Evolutionary conservation across 441 rosid genomes (phyloP).

Genomic region (Adansonia madagascariensis): DNA sequence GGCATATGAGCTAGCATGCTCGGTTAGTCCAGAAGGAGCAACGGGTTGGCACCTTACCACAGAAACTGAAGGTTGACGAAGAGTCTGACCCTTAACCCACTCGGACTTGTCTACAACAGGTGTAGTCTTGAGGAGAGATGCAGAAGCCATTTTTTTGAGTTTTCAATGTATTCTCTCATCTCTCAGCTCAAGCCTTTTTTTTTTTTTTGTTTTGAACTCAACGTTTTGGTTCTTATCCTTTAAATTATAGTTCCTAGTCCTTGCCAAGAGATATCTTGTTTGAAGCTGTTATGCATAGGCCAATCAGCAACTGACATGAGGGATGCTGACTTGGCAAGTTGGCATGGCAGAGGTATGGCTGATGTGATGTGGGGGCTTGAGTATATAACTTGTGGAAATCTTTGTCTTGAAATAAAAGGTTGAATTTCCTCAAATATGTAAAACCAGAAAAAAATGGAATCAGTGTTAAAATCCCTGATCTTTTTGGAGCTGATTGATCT

Average conservation of each 20-base stretch:
- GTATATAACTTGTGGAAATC: conserved; percentile 5
- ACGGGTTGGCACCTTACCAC: conserved; percentile 38
- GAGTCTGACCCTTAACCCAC: conserved; percentile 53
- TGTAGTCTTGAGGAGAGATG: conserved; percentile 46
- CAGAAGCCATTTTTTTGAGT: conserved; percentile 25
- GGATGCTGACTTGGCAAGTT: conserved; percentile 22
- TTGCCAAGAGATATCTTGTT: conserved; percentile 23
- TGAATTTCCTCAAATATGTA: conserved; percentile 18
- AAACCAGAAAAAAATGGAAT: conserved; percentile 19
- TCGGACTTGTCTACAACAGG: conserved; percentile 57
- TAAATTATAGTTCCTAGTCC: conserved; percentile 24
- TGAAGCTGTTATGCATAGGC: conserved; percentile 33
- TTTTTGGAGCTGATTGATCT: neutral
- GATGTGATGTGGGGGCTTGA: conserved; percentile 9
- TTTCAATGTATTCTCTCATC: neutral
- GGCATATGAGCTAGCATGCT: conserved; percentile 61
- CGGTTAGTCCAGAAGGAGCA: conserved; percentile 39
- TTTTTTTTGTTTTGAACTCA: neutral
- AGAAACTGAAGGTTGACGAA: conserved; percentile 50
- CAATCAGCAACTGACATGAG: conserved; percentile 27
- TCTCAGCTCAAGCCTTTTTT: neutral
- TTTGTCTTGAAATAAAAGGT: conserved; percentile 10
- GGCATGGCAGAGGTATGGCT: conserved; percentile 14
- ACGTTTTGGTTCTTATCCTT: neutral
- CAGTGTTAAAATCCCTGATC: neutral